Conservation (phyloP, 202 grass and related monocot species). For the Bolboschoenoplectus hybrid region DNA sequence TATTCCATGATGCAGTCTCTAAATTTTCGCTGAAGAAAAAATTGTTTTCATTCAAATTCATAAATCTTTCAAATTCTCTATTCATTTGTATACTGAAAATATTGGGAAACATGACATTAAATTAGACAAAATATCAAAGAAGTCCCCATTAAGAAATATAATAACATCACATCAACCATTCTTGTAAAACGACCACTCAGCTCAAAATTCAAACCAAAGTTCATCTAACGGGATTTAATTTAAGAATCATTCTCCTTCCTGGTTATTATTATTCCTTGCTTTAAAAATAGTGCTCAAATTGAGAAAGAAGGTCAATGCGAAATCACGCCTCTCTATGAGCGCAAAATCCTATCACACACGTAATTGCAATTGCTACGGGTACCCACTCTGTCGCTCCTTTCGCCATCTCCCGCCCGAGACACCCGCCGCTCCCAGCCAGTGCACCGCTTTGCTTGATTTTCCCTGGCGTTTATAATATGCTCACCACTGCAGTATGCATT, state of each 20-base stretch:
- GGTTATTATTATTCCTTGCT: not conserved
- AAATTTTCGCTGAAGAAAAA: too few species aligned
- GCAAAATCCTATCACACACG: slow-evolving; percentile 36
- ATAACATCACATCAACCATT: not conserved
- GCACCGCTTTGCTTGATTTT: slow-evolving; percentile 2
- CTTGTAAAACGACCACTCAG: not conserved
- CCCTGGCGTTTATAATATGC: not conserved
- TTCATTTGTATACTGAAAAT: too few species aligned
- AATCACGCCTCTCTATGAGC: slow-evolving; percentile 35
- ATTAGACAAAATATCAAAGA: too few species aligned
- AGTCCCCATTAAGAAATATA: not conserved
- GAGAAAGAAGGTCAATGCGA: slow-evolving; percentile 41
- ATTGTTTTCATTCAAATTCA: too few species aligned
- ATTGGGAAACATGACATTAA: not conserved
- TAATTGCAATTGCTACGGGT: slow-evolving; percentile 28
- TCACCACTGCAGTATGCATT: not conserved
- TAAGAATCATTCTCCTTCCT: slow-evolving; percentile 8
- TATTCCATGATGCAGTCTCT: too few species aligned
- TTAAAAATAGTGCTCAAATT: slow-evolving; percentile 27
- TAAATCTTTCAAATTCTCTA: too few species aligned
- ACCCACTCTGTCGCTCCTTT: not conserved
- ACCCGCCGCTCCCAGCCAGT: not conserved
- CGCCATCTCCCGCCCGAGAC: slow-evolving; percentile 3
- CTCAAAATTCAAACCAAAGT: slow-evolving; percentile 29
- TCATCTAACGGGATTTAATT: slow-evolving; percentile 13